These are phyloP conservation scores for Mortierella sp. DNA, from an alignment of 371 early-diverging fungal genomes.

Conservation along the genomic window DNA sequence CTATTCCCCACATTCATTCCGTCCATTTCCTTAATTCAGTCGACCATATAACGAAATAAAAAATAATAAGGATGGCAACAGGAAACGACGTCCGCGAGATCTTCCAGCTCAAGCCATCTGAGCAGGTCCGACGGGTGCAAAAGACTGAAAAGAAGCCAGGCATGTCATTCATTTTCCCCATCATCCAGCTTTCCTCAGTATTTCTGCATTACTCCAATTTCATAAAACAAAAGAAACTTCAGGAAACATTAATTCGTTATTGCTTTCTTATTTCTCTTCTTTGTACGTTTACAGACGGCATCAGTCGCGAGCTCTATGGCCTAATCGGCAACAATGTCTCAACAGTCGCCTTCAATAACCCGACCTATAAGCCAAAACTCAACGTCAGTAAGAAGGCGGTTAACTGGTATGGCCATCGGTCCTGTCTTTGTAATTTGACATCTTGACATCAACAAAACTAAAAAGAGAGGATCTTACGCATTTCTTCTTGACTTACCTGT, in stretches of 20 bases:
- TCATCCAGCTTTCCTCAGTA: too few relatives aligned
- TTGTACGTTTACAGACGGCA: slow-evolving; percentile 72
- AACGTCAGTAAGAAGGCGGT: slow-evolving; percentile 73
- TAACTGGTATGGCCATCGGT: slow-evolving; percentile 60
- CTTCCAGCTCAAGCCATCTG: slow-evolving; percentile 64
- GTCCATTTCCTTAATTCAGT: neutral
- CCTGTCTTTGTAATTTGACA: too few relatives aligned
- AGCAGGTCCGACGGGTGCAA: slow-evolving; percentile 55
- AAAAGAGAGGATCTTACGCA: too few relatives aligned
- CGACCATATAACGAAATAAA: neutral
- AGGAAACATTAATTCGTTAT: neutral
- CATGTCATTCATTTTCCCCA: slow-evolving; percentile 29
- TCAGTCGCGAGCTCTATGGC: slow-evolving; percentile 73
- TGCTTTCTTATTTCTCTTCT: slow-evolving; percentile 3
- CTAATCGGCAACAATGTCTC: slow-evolving; percentile 77
- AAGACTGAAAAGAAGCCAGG: slow-evolving; percentile 65
- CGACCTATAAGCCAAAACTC: slow-evolving; percentile 77
- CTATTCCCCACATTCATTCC: too few relatives aligned
- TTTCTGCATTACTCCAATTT: too few relatives aligned
- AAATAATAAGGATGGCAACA: slow-evolving; percentile 51
- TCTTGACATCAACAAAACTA: too few relatives aligned
- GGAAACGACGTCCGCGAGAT: slow-evolving; percentile 77
- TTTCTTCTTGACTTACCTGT: too few relatives aligned
- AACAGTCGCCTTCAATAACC: slow-evolving; percentile 71
- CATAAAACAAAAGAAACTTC: too few relatives aligned